Evolutionary conservation across 306 rosid species (phyloP).

Genomic region (Prosopis cineraria): DNA sequence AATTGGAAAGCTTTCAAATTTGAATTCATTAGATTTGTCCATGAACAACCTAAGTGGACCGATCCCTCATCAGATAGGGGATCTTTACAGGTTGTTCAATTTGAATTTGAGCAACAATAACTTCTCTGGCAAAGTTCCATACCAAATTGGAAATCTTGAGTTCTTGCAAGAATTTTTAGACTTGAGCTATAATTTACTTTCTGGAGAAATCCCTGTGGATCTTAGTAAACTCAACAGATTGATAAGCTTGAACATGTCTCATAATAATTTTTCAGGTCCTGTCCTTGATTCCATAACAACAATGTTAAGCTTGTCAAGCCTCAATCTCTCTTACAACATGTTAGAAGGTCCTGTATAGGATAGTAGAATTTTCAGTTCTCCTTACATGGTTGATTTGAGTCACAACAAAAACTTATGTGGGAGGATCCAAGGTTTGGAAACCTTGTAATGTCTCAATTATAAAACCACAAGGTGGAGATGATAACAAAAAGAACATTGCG

Average conservation of each 20-base stretch:
- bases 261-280: conserved; percentile 30
- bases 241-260: conserved; percentile 41
- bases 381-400: neutral
- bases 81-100: conserved; percentile 6
- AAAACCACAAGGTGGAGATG: too few relatives aligned
- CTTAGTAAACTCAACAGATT: conserved; percentile 32
- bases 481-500: neutral
- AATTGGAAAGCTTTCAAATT: conserved; percentile 35
- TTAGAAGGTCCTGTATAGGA: neutral
- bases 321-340: neutral
- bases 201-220: conserved; percentile 23
- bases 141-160: conserved; percentile 33
- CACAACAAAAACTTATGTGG: neutral
- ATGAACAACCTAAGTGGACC: conserved; percentile 36
- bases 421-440: neutral
- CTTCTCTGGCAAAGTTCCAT: conserved; percentile 36
- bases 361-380: neutral
- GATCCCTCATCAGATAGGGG: conserved; percentile 39
- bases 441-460: neutral
- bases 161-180: conserved; percentile 12
- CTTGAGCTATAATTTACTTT: neutral
- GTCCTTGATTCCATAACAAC: neutral
- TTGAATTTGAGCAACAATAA: conserved; percentile 13
- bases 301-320: conserved; percentile 5
- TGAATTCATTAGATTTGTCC: conserved; percentile 41